phyloP scores from a whole-genome alignment of 441 rosid genomes.

The Omphalea diandra region DNA sequence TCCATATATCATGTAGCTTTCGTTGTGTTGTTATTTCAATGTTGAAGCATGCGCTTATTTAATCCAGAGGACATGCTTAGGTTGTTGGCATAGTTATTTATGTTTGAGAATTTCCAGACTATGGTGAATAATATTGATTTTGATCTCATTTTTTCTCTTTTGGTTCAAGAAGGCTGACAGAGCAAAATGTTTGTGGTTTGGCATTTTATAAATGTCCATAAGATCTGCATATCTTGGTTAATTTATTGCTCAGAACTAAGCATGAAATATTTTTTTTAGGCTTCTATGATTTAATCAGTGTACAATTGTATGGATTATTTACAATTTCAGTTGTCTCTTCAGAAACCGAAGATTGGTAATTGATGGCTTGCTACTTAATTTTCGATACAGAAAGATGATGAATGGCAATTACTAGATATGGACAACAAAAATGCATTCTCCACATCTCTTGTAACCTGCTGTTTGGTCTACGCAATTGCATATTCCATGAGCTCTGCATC shows the following conservation, averaged over 20 bases:
- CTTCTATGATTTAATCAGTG: neutral
- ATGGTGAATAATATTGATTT: neutral
- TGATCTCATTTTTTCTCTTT: neutral
- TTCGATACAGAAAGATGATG: neutral
- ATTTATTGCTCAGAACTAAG: neutral
- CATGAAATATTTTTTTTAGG: neutral
- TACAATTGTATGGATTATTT: neutral
- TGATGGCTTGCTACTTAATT: neutral
- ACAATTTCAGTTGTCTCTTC: neutral
- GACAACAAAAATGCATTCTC: neutral
- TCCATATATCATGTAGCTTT: neutral
- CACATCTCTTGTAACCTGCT: neutral
- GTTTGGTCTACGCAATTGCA: constrained; percentile 18
- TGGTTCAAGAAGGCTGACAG: no score
- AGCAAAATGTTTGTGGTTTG: neutral
- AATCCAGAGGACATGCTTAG: no score
- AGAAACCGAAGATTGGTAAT: constrained; percentile 2
- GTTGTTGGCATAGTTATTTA: neutral
- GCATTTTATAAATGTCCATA: neutral
- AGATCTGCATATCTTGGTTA: neutral
- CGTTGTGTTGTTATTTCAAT: no score
- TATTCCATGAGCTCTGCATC: no score
- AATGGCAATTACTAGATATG: neutral
- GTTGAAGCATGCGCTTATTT: no score
- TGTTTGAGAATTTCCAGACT: neutral